Conservation (phyloP, 2,329 filamentous ascomycete genomes). For the Trichoderma atrobrunneum region DNA sequence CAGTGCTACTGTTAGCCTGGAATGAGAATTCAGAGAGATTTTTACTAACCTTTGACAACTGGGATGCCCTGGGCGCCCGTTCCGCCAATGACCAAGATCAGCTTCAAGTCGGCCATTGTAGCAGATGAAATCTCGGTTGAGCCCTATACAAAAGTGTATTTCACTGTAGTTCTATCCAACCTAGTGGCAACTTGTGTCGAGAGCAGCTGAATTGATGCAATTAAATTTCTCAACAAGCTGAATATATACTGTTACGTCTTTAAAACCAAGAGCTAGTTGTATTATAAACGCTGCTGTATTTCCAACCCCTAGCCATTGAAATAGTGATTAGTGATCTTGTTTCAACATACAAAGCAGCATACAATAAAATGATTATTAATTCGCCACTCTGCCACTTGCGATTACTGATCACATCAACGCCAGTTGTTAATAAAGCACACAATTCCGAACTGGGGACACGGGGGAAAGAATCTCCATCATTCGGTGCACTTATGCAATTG, state of each 20-base stretch:
- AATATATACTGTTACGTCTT: background rate
- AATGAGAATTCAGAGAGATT: background rate
- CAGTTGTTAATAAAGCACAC: background rate
- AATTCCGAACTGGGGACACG: background rate
- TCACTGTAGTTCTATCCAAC: background rate
- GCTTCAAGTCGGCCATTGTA: background rate
- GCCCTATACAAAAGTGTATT: background rate
- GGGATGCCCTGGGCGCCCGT: background rate
- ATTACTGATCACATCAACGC: background rate
- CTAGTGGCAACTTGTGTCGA: background rate
- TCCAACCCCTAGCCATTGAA: background rate
- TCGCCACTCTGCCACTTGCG: background rate
- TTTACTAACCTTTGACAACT: background rate
- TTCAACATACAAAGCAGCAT: background rate
- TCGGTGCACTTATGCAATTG: background rate
- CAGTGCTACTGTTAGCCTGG: background rate
- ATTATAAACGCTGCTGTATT: background rate
- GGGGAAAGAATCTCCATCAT: background rate
- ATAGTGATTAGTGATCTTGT: background rate
- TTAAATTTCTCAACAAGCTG: accelerated
- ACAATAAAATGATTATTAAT: background rate
- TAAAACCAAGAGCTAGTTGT: background rate
- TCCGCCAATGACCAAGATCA: background rate
- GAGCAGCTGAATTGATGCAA: background rate
- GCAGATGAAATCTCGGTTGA: background rate